Conservation (phyloP, 352 stramenopile genomes). For the Globisporangium yorkense region DNA sequence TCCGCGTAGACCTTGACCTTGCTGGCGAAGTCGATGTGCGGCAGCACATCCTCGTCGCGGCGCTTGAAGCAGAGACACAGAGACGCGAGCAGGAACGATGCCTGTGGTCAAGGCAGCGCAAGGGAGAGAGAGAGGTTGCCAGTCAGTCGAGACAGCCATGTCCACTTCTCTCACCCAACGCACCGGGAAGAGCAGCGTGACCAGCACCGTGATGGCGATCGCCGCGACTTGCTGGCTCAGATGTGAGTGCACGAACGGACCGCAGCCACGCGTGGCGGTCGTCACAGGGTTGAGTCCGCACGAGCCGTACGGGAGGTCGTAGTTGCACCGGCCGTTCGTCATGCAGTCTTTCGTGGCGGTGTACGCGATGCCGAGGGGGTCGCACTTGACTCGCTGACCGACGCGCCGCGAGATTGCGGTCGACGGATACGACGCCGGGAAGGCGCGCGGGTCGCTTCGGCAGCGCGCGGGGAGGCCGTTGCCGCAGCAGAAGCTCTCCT, state of each 20-base stretch:
- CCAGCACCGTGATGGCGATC: slow-evolving; percentile 32
- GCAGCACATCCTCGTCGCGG: slow-evolving; percentile 63
- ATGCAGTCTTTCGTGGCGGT: slow-evolving; percentile 42
- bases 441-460: slow-evolving; percentile 30
- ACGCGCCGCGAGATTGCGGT: slow-evolving; percentile 21
- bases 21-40: slow-evolving; percentile 42
- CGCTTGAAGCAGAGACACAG: slow-evolving; percentile 71
- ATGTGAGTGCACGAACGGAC: slow-evolving; percentile 33
- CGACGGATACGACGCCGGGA: slow-evolving; percentile 37
- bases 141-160: background rate
- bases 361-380: slow-evolving; percentile 25
- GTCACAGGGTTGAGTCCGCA: slow-evolving; percentile 56
- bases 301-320: slow-evolving; percentile 56
- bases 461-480: slow-evolving; percentile 53
- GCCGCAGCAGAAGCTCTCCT: slow-evolving; percentile 65
- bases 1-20: slow-evolving; percentile 43
- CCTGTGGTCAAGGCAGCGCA: slow-evolving; percentile 13
- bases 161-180: slow-evolving; percentile 1
- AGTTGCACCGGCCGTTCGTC: slow-evolving; percentile 31
- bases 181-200: slow-evolving; percentile 45
- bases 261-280: slow-evolving; percentile 41
- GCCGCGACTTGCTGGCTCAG: slow-evolving; percentile 37
- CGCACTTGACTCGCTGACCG: slow-evolving; percentile 26
- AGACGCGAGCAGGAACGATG: slow-evolving; percentile 38
- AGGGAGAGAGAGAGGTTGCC: background rate